A percentile compares a stretch with the other conserved stretches of the same genome.
Evolutionary conservation across 768 basidiomycete genomes (phyloP).

Genomic region (Sporobolomyces pararoseus): DNA sequence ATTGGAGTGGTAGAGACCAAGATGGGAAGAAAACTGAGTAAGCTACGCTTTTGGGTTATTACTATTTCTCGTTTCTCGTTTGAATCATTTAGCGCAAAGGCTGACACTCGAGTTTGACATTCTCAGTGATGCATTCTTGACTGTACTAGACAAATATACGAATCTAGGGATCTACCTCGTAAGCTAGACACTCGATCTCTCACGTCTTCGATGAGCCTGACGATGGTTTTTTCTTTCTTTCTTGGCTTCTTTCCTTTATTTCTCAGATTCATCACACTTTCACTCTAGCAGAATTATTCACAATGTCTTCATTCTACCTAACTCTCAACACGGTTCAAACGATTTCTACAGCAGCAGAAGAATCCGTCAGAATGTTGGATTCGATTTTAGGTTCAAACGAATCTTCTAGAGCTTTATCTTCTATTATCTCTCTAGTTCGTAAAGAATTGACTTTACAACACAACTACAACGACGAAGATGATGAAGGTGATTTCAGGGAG

Average conservation of each 20-base stretch:
- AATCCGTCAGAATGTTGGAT: slow-evolving; percentile 45
- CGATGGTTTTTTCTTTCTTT: too few relatives aligned
- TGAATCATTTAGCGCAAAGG: too few relatives aligned
- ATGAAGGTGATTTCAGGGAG: too few relatives aligned
- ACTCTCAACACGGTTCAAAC: slow-evolving; percentile 46
- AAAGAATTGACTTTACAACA: slow-evolving; percentile 48
- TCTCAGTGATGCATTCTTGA: slow-evolving; percentile 46
- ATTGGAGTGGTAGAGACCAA: slow-evolving; percentile 44
- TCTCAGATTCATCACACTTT: slow-evolving; percentile 48
- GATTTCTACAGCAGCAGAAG: slow-evolving; percentile 46
- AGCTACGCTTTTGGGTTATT: slow-evolving; percentile 4
- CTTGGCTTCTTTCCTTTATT: not conserved
- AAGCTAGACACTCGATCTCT: not conserved
- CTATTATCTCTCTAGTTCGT: slow-evolving; percentile 50
- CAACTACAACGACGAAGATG: too few relatives aligned
- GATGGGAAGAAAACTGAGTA: slow-evolving; percentile 32
- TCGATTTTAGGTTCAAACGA: slow-evolving; percentile 51
- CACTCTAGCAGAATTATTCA: slow-evolving; percentile 51
- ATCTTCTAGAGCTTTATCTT: slow-evolving; percentile 49
- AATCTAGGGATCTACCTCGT: slow-evolving; percentile 51
- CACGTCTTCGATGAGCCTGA: too few relatives aligned
- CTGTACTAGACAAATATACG: slow-evolving; percentile 50
- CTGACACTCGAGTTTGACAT: too few relatives aligned
- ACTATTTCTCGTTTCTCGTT: too few relatives aligned
- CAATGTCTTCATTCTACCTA: slow-evolving; percentile 52